Base-by-base conservation (phyloP, 495 filamentous ascomycete species). In the Hypoxylon perforatum region DNA sequence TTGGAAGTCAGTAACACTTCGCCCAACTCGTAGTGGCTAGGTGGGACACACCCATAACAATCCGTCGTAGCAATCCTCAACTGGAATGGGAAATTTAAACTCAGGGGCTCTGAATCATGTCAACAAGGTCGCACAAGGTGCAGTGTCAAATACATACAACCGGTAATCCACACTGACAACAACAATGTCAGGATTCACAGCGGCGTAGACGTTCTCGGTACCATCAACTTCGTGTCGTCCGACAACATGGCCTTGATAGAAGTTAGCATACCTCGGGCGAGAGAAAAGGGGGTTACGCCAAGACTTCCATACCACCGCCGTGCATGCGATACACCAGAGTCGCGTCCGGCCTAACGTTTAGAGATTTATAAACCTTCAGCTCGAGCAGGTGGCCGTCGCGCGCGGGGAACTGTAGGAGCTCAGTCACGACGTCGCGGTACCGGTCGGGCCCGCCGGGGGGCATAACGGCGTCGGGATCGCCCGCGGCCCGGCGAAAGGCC, bases 181-280 rank as follows among this genome's bases (percentile, higher is more conserved):
- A 3, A 72, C 63, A 4, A 72, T 70, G 22, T 73, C 46, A n/a
- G 58, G 50, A 14, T 67, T 61, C 6, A 52, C 65, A 3, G 69
- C 72, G 4, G 70, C 70, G 46, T 72, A 69, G 10, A 73, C 60
- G 22, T 72, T 68, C 61, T 74, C 72, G 17, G 57, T 56, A 12
- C 70, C 66, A 15, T 74, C 69, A 19, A 56, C 48, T 51, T 73
- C 65, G 28, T 72, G 69, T 5, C 39, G 10, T 23, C 72, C 72
- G 10, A 74, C 61, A 4, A 45, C 61, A 17, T 25, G 57, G 45
- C 71, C 71, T 73, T 47, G 33, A 63, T 42, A 5, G 41, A 15
- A 2, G 41, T 70, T 6, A 71, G 54, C 45, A 25, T 1, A 36
- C 14, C n/a, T 18, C 17, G 18, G 14, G 38, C 1, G 4, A n/a